A percentile compares a stretch with the other conserved stretches of the same genome.
phyloP scores from a whole-genome alignment of 202 grass and related monocot genomes.

The Setaria italica region DNA sequence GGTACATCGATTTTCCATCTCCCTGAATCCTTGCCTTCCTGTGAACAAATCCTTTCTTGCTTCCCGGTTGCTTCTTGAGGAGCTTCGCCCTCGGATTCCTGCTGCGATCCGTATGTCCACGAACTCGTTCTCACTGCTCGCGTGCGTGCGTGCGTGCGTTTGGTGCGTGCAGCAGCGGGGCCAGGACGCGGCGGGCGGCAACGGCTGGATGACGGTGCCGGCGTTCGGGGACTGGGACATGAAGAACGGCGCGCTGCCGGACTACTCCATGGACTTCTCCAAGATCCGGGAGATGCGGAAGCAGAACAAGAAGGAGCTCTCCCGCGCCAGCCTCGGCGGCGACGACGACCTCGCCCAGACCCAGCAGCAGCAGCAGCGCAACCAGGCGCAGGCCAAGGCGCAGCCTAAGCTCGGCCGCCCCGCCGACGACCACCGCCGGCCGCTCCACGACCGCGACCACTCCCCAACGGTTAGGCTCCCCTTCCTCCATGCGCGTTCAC shows the following conservation, averaged over 20 bases:
- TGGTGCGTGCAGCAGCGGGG: constrained; percentile 32
- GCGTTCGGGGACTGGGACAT: constrained; percentile 98
- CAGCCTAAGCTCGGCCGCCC: constrained; percentile 47
- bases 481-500: background rate
- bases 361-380: constrained; percentile 35
- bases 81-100: background rate
- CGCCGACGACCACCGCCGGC: constrained; percentile 49
- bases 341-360: constrained; percentile 73
- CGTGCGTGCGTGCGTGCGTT: background rate
- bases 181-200: constrained; percentile 45
- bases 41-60: background rate
- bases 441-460: constrained; percentile 42
- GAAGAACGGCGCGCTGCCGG: constrained; percentile 95
- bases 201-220: constrained; percentile 91
- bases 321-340: constrained; percentile 88
- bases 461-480: constrained; percentile 66
- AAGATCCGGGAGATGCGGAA: constrained; percentile 99
- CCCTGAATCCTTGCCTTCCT: background rate
- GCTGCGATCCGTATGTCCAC: background rate
- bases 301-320: constrained; percentile 99
- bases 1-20: constrained; percentile 45
- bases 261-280: constrained; percentile 99
- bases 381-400: constrained; percentile 11
- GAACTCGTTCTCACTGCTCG: background rate
- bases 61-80: background rate